Conservation (phyloP, 768 basidiomycete genomes). For the Hericium erinaceus region DNA sequence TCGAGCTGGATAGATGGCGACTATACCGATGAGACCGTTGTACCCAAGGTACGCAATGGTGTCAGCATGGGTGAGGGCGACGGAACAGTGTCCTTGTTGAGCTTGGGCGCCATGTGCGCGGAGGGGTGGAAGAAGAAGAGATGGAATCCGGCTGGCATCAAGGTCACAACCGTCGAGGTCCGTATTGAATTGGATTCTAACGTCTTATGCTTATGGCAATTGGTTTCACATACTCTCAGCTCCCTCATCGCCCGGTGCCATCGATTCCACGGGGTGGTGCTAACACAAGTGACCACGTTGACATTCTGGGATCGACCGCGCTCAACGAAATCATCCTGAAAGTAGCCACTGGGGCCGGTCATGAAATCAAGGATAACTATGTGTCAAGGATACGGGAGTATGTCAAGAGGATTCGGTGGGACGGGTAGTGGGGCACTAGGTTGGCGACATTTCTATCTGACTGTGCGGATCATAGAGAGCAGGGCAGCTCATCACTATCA, state of each 20-base stretch:
- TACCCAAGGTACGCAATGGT: conserved; percentile 63
- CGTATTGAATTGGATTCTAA: conserved; percentile 10
- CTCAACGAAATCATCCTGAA: conserved; percentile 88
- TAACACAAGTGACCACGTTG: conserved; percentile 86
- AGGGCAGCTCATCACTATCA: too few species aligned
- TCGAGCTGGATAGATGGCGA: conserved; percentile 81
- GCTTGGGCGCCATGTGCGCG: conserved; percentile 92
- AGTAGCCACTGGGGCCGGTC: conserved; percentile 75
- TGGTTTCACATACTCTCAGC: conserved; percentile 28
- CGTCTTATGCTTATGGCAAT: neutral
- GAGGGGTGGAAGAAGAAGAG: conserved; percentile 85
- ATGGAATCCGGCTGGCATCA: conserved; percentile 91
- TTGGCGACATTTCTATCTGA: neutral
- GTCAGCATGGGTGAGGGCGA: conserved; percentile 94
- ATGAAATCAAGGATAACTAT: conserved; percentile 59
- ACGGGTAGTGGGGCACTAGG: conserved; percentile 1
- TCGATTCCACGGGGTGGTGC: conserved; percentile 84
- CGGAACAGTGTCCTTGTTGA: conserved; percentile 81
- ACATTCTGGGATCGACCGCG: conserved; percentile 53
- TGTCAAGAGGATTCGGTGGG: conserved; percentile 68
- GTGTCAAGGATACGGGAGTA: conserved; percentile 78
- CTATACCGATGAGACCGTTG: conserved; percentile 53
- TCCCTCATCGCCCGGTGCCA: conserved; percentile 68
- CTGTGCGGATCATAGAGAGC: too few species aligned
- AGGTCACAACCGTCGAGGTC: conserved; percentile 82